Evolutionary conservation across 208 protist genomes (phyloP), one percentile per base, ranked within the genome.

Genomic region (Angomonas ambiguus): DNA sequence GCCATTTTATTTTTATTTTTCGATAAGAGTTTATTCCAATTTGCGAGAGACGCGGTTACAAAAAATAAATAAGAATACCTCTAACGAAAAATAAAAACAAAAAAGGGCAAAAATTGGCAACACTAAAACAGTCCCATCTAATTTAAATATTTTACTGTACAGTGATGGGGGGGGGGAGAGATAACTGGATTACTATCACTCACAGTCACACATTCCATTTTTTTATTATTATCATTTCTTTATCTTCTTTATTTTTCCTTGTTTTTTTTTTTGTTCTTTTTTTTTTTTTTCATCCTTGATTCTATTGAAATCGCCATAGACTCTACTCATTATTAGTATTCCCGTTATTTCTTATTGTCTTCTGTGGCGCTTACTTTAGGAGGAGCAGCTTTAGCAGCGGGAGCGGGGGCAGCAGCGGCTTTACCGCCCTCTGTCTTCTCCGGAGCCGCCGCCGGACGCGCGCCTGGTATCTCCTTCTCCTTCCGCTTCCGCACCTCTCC

Each of bases 401-500:
- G 13, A 18, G 38, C 38, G 38, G 38, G 38, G 18, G 38, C 13
- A 48, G 13, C 18, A 20, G 38, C 13, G 38, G 11, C 38, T 48
- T 48, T 58, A 58, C 5, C 27, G 3, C 6, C 20, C 22, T 22
- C 20, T 20, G 2, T 45, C 30, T 45, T 35, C 55, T 69, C 55
- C 35, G 41, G 51, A 28, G 51, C 41, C 6, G 65, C 31, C 41
- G 24, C 34, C 35, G 34, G 6, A 16, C 28, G 13, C 42, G 8
- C 6, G 65, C 20, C 31, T 48, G n/a, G 27, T 38, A 16, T 4
- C 34, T 28, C 10, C 33, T 3, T 2, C 48, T 42, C 71, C 72
- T 80, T 70, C 79, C 80, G n/a, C 62, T 57, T 1, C 77, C 68
- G 42, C 58, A 82, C 78, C 62, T 90, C 83, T 2, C 83, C 80